Evolutionary conservation across 148 eudicot species (phyloP).

Genomic region (Amaranthus cruentus): DNA sequence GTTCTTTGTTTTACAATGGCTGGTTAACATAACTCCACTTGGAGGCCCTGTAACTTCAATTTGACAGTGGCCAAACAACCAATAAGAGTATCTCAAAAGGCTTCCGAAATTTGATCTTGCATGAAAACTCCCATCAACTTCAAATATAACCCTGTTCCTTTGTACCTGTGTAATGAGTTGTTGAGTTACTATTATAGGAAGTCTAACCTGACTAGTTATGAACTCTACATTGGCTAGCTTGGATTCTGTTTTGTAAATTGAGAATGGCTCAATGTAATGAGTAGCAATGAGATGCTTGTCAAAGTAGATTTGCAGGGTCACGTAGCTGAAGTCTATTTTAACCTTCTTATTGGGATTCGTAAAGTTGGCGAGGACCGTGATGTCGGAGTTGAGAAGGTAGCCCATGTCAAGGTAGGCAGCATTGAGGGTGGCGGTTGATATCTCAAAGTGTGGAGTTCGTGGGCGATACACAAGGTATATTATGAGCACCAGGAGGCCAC

Average conservation of each 20-base stretch:
- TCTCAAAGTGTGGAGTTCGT: constrained; percentile 56
- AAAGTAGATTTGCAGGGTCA: constrained; percentile 42
- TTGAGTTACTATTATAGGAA: constrained; percentile 35
- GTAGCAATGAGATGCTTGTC: constrained; percentile 44
- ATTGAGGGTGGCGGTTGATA: constrained; percentile 54
- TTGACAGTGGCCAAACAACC: constrained; percentile 55
- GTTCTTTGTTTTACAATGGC: constrained; percentile 53
- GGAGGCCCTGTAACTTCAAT: constrained; percentile 69
- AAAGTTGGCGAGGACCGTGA: constrained; percentile 67
- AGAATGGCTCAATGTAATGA: constrained; percentile 54
- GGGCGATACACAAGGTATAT: constrained; percentile 69
- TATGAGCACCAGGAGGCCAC: constrained; percentile 64
- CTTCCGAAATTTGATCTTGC: constrained; percentile 57
- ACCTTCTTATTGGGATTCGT: constrained; percentile 71
- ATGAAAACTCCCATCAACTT: constrained; percentile 51
- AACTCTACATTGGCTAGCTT: constrained; percentile 46
- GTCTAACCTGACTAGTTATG: constrained; percentile 64
- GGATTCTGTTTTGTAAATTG: constrained; percentile 29
- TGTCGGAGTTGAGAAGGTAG: constrained; percentile 62
- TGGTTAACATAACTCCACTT: constrained; percentile 52
- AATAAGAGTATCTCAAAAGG: constrained; percentile 53
- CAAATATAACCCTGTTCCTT: constrained; percentile 43
- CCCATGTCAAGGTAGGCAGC: constrained; percentile 83
- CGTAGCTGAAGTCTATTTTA: constrained; percentile 54
- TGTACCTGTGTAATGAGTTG: constrained; percentile 40